phyloP scores from a whole-genome alignment of 257 asterid genomes.

The Nyctanthes arbortristis region DNA sequence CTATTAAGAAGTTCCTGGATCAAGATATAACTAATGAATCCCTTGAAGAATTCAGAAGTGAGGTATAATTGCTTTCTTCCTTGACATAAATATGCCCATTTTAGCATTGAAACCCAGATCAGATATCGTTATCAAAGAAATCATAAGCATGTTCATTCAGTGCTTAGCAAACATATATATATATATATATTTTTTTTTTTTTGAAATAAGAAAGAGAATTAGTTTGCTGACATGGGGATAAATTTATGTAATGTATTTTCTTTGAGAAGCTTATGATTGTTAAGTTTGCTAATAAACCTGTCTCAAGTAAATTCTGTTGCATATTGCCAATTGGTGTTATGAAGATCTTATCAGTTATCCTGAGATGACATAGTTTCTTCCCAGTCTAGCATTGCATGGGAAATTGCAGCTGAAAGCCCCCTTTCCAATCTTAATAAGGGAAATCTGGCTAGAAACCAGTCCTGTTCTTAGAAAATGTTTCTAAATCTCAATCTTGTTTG shows the following conservation, averaged over 20 bases:
- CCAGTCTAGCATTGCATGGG: background rate
- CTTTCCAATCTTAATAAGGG: background rate
- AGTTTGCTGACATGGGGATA: no score
- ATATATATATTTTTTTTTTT: no score
- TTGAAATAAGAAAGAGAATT: no score
- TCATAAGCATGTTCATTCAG: background rate
- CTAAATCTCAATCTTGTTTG: no score
- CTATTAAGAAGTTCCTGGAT: conserved; percentile 91
- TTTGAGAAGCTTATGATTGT: background rate
- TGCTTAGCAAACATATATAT: no score
- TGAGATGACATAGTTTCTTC: no score
- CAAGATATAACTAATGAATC: conserved; percentile 88
- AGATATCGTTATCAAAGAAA: conserved; percentile 6
- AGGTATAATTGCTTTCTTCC: conserved; percentile 52
- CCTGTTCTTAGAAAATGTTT: background rate
- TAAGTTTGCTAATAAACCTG: background rate
- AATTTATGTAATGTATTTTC: background rate
- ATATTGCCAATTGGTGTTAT: background rate
- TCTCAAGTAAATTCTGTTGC: background rate
- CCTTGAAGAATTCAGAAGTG: conserved; percentile 94
- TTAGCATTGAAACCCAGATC: conserved; percentile 19
- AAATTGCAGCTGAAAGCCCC: background rate
- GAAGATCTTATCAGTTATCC: background rate
- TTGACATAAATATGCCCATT: conserved; percentile 1
- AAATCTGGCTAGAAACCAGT: no score